phyloP scores from a whole-genome alignment of 768 basidiomycete genomes.

The Naematelia encephala region DNA sequence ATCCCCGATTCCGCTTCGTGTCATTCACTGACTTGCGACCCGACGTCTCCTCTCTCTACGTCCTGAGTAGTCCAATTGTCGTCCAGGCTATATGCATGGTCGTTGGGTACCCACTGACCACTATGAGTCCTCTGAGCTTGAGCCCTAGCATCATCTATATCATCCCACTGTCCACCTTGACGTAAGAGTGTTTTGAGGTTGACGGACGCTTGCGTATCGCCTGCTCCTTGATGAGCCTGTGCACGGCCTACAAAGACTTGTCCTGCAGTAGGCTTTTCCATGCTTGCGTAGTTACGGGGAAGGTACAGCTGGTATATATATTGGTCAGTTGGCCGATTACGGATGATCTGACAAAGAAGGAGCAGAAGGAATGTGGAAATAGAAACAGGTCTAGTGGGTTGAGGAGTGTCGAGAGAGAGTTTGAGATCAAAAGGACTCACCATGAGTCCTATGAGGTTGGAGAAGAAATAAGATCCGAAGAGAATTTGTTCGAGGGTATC shows the following conservation, averaged over 20 bases:
- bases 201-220: conserved; percentile 13
- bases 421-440: too few relatives aligned
- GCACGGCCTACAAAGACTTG: conserved; percentile 28
- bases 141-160: conserved; percentile 21
- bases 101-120: not conserved
- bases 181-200: conserved; percentile 35
- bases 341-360: not conserved
- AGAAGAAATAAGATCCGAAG: conserved; percentile 26
- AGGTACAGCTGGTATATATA: conserved; percentile 34
- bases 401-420: too few relatives aligned
- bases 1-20: too few relatives aligned
- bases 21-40: too few relatives aligned
- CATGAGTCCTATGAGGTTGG: conserved; percentile 21
- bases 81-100: not conserved
- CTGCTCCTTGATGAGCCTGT: conserved; percentile 2
- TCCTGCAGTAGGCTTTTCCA: not conserved
- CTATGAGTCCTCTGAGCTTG: not conserved
- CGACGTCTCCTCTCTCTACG: not conserved
- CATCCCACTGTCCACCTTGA: conserved; percentile 41
- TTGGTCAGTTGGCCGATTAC: conserved; percentile 1
- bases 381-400: too few relatives aligned
- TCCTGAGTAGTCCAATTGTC: not conserved
- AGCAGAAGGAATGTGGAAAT: not conserved
- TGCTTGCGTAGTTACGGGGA: conserved; percentile 18
- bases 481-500: conserved; percentile 22